These are phyloP conservation scores for Collybia sp. DNA, from an alignment of 768 basidiomycete species.

Conservation along the genomic window DNA sequence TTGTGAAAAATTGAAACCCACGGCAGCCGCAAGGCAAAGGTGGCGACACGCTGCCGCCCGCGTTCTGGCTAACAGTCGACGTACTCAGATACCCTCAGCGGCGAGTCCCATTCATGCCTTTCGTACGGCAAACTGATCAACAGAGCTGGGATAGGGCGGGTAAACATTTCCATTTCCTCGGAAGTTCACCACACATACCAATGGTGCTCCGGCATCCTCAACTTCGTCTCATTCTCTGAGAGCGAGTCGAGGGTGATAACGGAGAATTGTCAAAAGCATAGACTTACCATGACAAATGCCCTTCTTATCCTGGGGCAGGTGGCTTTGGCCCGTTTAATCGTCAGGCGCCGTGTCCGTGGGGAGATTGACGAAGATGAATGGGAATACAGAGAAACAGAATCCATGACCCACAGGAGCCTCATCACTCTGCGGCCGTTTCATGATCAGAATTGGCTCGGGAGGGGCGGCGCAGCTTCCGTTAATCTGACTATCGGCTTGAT, in stretches of 20 bases:
- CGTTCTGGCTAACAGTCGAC: no score
- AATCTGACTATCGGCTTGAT: slow-evolving; percentile 37
- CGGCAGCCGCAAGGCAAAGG: slow-evolving; percentile 21
- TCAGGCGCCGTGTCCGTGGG: slow-evolving; percentile 39
- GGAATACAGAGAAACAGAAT: slow-evolving; percentile 43
- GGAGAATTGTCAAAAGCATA: slow-evolving; percentile 32
- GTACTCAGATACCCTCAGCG: no score
- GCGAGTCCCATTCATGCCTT: no score
- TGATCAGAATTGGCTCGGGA: slow-evolving; percentile 38
- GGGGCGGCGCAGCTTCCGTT: slow-evolving; percentile 41
- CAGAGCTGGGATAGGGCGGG: no score
- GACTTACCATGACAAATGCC: slow-evolving; percentile 47
- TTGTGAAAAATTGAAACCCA: slow-evolving; percentile 31
- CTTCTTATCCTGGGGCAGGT: slow-evolving; percentile 47
- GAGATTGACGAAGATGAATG: slow-evolving; percentile 48
- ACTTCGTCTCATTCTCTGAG: slow-evolving; percentile 20
- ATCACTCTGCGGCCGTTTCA: slow-evolving; percentile 48
- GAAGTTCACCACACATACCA: slow-evolving; percentile 28
- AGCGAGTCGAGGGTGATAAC: slow-evolving; percentile 27
- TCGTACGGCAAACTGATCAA: no score
- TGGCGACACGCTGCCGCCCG: slow-evolving; percentile 48
- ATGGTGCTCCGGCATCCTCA: slow-evolving; percentile 30
- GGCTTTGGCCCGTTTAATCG: slow-evolving; percentile 46
- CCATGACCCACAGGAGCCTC: slow-evolving; percentile 44
- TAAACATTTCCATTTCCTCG: slow-evolving; percentile 50